These are phyloP conservation scores for Aspergillus awamori DNA, from an alignment of 2,329 filamentous ascomycete species.

Conservation along the genomic window DNA sequence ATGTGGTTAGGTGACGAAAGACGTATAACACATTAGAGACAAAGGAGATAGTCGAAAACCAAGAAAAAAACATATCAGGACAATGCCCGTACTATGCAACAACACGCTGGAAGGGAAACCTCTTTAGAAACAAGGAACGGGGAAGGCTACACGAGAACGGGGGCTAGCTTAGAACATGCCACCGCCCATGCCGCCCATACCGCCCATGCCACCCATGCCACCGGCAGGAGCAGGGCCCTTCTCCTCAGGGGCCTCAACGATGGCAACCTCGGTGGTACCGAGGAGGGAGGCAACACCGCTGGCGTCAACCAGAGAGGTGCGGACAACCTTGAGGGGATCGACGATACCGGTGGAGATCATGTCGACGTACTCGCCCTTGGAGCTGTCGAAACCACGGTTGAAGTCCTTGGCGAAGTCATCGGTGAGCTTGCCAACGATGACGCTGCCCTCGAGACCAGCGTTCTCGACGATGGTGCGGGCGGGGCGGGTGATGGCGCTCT, in stretches of 20 bases:
- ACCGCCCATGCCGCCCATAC: slow-evolving; percentile 66
- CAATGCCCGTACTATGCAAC: slow-evolving; percentile 39
- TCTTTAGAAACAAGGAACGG: slow-evolving; percentile 26
- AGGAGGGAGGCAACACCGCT: slow-evolving; percentile 95
- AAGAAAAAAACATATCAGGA: slow-evolving; percentile 30
- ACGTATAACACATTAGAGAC: slow-evolving; percentile 31
- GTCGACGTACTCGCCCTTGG: slow-evolving; percentile 97
- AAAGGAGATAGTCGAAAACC: slow-evolving; percentile 26
- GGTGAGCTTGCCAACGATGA: slow-evolving; percentile 96
- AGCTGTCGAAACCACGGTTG: slow-evolving; percentile 96
- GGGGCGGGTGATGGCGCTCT: slow-evolving; percentile 95
- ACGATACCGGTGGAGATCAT: slow-evolving; percentile 98
- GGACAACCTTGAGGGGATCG: slow-evolving; percentile 98
- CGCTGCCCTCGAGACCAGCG: slow-evolving; percentile 90
- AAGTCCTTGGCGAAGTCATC: slow-evolving; percentile 91
- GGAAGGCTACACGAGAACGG: slow-evolving; percentile 13
- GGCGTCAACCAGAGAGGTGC: slow-evolving; percentile 91
- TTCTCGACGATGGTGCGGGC: slow-evolving; percentile 97
- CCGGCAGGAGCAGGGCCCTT: slow-evolving; percentile 66
- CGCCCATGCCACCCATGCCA: slow-evolving; percentile 58
- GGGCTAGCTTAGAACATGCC: slow-evolving; percentile 64
- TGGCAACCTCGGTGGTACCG: slow-evolving; percentile 96
- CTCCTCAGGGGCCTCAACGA: slow-evolving; percentile 93
- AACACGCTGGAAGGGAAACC: slow-evolving; percentile 35
- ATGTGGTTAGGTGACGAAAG: slow-evolving; percentile 17